A percentile compares a stretch with the other conserved stretches of the same genome.
These are phyloP conservation scores for Scedosporium minutisporum DNA, from an alignment of 2,329 filamentous ascomycete genomes.

Conservation along the genomic window DNA sequence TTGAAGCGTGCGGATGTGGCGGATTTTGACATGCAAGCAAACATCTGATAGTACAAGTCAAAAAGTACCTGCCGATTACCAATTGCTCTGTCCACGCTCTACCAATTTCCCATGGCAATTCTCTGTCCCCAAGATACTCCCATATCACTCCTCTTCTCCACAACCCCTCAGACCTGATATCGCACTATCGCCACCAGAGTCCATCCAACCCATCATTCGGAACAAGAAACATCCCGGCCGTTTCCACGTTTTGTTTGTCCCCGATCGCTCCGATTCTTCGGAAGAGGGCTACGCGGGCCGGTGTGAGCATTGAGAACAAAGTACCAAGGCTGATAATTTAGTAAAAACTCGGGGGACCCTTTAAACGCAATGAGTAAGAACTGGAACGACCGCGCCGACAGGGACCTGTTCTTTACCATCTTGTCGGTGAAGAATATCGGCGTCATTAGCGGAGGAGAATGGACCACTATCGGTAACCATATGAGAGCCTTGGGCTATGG, in stretches of 20 bases:
- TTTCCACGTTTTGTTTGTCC: neutral
- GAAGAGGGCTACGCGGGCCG: too few relatives aligned
- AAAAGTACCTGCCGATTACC: neutral
- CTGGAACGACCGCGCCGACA: slow-evolving; percentile 52
- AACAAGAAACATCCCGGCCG: neutral
- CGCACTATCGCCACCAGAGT: neutral
- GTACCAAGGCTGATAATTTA: neutral
- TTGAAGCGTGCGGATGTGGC: too few relatives aligned
- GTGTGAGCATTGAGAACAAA: neutral
- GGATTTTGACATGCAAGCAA: too few relatives aligned
- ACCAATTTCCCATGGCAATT: slow-evolving; percentile 33
- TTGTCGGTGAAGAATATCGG: slow-evolving; percentile 54
- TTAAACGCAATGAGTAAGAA: slow-evolving; percentile 42
- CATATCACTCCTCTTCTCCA: slow-evolving; percentile 2
- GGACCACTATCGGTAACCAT: slow-evolving; percentile 51
- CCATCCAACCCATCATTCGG: neutral
- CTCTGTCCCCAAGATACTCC: slow-evolving; percentile 14
- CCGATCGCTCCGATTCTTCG: neutral
- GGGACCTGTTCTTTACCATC: slow-evolving; percentile 55
- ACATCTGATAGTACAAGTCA: too few relatives aligned
- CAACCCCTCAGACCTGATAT: neutral
- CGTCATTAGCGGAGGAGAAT: slow-evolving; percentile 52
- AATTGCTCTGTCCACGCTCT: slow-evolving; percentile 11
- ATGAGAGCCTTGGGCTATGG: slow-evolving; percentile 51
- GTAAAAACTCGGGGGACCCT: neutral